Conservation (phyloP, 2,329 filamentous ascomycete genomes). For the Ophiocordyceps camponoti-floridani region DNA sequence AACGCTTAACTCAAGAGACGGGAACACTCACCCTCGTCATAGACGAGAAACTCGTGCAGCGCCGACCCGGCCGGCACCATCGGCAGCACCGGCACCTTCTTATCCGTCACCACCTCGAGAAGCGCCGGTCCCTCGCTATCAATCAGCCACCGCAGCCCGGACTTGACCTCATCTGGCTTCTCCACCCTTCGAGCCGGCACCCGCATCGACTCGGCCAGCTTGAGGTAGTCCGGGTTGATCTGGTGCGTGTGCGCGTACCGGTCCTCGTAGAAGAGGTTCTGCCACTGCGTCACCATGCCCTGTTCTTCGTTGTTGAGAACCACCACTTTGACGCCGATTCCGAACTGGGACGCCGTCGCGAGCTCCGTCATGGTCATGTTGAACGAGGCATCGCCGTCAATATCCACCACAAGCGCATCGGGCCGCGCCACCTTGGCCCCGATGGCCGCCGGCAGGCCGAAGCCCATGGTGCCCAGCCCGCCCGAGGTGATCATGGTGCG, state of each 20-base stretch:
- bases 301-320: conserved; percentile 94
- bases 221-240: conserved; percentile 88
- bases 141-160: conserved; percentile 74
- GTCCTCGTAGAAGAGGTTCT: conserved; percentile 93
- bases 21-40: conserved; percentile 13
- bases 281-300: conserved; percentile 98
- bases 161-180: conserved; percentile 61
- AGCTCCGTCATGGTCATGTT: conserved; percentile 97
- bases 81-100: conserved; percentile 84
- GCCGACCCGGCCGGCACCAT: conserved; percentile 86
- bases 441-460: conserved; percentile 82
- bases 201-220: conserved; percentile 81
- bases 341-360: conserved; percentile 82
- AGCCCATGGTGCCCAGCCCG: conserved; percentile 79
- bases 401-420: conserved; percentile 79
- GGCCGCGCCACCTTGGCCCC: conserved; percentile 71
- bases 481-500: conserved; percentile 93
- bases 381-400: conserved; percentile 97
- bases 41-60: conserved; percentile 70
- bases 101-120: conserved; percentile 81
- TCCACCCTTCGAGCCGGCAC: conserved; percentile 55
- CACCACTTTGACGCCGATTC: conserved; percentile 90
- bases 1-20: too few relatives aligned
- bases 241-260: conserved; percentile 87
- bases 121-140: conserved; percentile 80